phyloP scores from a whole-genome alignment of 768 basidiomycete species.

The Leccinum broughii region DNA sequence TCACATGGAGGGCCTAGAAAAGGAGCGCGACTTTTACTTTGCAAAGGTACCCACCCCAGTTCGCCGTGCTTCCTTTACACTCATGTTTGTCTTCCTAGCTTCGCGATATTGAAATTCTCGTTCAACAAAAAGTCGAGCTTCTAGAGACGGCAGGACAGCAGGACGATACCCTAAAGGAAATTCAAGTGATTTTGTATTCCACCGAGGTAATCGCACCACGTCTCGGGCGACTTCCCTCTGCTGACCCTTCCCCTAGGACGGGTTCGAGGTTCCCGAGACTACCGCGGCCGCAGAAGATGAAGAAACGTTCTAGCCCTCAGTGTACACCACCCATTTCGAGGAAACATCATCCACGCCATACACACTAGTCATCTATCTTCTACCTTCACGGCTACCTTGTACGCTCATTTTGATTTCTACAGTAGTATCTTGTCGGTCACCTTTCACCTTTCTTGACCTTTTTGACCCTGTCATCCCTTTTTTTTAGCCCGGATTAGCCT shows the following conservation, averaged over 20 bases:
- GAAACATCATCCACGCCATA: constrained; percentile 11
- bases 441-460: constrained; percentile 14
- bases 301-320: constrained; percentile 62
- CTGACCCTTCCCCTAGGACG: constrained; percentile 58
- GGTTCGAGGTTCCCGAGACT: constrained; percentile 86
- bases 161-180: constrained; percentile 65
- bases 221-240: not conserved
- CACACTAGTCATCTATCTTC: constrained; percentile 7
- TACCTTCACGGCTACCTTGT: constrained; percentile 10
- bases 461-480: constrained; percentile 1
- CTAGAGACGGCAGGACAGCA: constrained; percentile 58
- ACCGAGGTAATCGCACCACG: constrained; percentile 71
- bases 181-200: constrained; percentile 92
- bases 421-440: constrained; percentile 11
- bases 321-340: constrained; percentile 18
- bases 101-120: constrained; percentile 93
- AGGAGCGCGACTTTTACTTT: constrained; percentile 98
- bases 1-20: constrained; percentile 90
- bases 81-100: constrained; percentile 52
- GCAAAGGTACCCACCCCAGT: constrained; percentile 66
- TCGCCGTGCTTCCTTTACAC: constrained; percentile 6
- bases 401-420: constrained; percentile 20
- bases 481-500: constrained; percentile 17
- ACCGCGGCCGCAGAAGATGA: constrained; percentile 65
- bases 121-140: constrained; percentile 73